A percentile compares a stretch with the other conserved stretches of the same genome.
Conservation (phyloP, 2,329 filamentous ascomycete species). For the Fusarium dlaminii region DNA sequence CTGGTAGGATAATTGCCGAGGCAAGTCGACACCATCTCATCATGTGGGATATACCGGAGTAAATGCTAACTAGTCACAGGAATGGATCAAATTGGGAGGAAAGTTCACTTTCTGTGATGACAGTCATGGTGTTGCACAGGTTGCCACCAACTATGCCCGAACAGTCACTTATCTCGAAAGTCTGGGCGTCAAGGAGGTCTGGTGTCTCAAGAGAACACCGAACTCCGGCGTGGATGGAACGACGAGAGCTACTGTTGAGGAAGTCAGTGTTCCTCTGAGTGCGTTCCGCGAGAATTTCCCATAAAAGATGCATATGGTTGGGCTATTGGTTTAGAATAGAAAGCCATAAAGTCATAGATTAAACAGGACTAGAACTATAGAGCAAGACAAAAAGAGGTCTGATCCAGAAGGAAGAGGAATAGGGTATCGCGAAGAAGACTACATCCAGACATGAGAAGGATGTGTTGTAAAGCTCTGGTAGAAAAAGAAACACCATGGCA, state of each 20-base stretch:
- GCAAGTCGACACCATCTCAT: constrained; percentile 53
- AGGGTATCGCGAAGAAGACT: constrained; percentile 40
- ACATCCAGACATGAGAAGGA: constrained; percentile 20
- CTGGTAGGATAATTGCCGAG: constrained; percentile 79
- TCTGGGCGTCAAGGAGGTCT: constrained; percentile 71
- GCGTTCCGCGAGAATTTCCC: constrained; percentile 50
- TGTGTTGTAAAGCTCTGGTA: not conserved
- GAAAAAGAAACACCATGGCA: constrained; percentile 13
- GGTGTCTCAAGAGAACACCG: constrained; percentile 58
- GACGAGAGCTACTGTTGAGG: constrained; percentile 50
- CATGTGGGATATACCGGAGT: not conserved
- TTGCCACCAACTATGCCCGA: constrained; percentile 83
- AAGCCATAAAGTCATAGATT: constrained; percentile 30
- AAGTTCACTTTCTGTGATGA: constrained; percentile 94
- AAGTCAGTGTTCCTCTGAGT: constrained; percentile 55
- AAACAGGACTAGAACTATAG: constrained; percentile 32
- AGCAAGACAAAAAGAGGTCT: not conserved
- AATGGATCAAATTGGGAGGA: constrained; percentile 77
- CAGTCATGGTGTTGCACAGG: constrained; percentile 87
- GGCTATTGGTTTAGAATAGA: not conserved
- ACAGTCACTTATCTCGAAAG: constrained; percentile 76
- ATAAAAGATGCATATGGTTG: not conserved
- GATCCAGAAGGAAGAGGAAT: not conserved
- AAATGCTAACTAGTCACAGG: constrained; percentile 53
- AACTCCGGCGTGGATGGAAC: constrained; percentile 44